Evolutionary conservation across 805 yeast genomes (phyloP), one percentile per base, ranked within the genome.

Genomic region (Ogataea sp.): DNA sequence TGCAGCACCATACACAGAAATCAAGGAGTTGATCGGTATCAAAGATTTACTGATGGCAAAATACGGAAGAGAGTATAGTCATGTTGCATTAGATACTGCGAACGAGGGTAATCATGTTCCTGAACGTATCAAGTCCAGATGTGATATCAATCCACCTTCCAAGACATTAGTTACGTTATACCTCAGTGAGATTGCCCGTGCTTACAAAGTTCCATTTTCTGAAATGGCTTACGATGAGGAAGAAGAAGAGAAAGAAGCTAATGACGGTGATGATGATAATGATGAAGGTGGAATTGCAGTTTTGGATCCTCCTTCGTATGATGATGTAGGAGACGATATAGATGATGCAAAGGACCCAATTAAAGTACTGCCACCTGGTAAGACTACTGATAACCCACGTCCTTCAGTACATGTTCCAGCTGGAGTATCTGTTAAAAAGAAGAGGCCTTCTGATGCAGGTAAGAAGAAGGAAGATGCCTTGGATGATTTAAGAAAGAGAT

Each of bases 121-220:
- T 0, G 76, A 71, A n/a, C 82, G 80, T 52, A 73, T 87, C 5
- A 49, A 71, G 14, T 69, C 68, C 33, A 63, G 88, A 44, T 79
- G 93, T 42, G 65, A 72, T 15, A 73, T 80, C 3, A 75, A 72
- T 39, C 78, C 93, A 5, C 96, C 95, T 1, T 58, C 70, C 4
- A 70, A 67, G 32, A 76, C 70, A 20, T 65, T 87, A 40, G 93
- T 87, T 1, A 68, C 70, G 14, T 58, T 83, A 43, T 88, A 88
- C 51, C 64, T 88, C 44, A 65, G 72, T 39, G 96, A 87, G 52
- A 87, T 87, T 44, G 95, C 95, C 1, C 68, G 68, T 38, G 83
- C 95, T 0, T 87, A 88, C 52, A 70, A 71, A 18, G 93, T 80
- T 0, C 83, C 87, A 1, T 88, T 77, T 50, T 77, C 85, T 25